Evolutionary conservation across 768 basidiomycete genomes (phyloP), one percentile per base, ranked within the genome.

Genomic region (Lanmaoa rubissima): DNA sequence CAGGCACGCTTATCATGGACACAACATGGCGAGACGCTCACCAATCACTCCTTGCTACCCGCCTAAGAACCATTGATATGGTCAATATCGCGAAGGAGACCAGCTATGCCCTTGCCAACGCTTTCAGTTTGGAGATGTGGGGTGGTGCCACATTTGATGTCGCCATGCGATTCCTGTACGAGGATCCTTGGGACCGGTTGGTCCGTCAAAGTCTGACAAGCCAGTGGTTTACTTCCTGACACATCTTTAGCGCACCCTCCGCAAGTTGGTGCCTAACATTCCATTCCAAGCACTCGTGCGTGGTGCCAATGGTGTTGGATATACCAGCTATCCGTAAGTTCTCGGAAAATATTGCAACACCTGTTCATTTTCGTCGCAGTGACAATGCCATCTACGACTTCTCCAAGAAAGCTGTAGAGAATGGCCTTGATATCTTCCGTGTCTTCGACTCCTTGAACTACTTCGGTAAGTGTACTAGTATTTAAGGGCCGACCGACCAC

Each of bases 321-420:
- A 98, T 75, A 98, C 97, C 4, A 92, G 92, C 66, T 98, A 98
- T 76, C 95, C 97, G 91, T 92, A 68, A 67, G 90, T 77, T 34
- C 42, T 38, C 31, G 12, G 31, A 24, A 31, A 9, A 1, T 26
- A 19, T 39, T 44, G 21, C 35, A n/a, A 24, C 24, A 2, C 32
- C 9, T 47, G 44, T 61, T 59, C 42, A 71, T 58, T 45, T 21
- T 24, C 10, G 26, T 51, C 21, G 47, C 60, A 93, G 91, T 31
- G 95, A 98, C 73, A 99, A 99, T 66, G 96, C 92, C 55, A 98
- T 99, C 74, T 99, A 99, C 75, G 97, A 97, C 74, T 99, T 99
- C 79, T 97, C 92, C 59, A 96, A 95, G 80, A 96, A 96, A 73
- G 97, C 97, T 24, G 96, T 99, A n/a, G 94, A 98, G 76, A 97